Conservation (phyloP, 2,329 filamentous ascomycete species). For the Paradendryphiella salina region DNA sequence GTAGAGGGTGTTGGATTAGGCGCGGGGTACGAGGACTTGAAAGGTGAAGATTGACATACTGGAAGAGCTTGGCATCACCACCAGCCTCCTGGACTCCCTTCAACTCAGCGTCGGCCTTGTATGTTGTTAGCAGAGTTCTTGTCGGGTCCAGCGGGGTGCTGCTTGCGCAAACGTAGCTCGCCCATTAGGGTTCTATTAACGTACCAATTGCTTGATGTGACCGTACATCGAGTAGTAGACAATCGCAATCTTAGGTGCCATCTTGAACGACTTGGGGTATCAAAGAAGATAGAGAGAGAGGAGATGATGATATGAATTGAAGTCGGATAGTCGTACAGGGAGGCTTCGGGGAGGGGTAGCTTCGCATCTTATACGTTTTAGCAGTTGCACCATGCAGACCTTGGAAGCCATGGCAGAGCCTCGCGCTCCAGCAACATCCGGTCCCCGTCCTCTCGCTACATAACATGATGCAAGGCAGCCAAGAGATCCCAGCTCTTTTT, state of each 20-base stretch:
- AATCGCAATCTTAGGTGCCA: constrained; percentile 92
- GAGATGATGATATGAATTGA: not conserved
- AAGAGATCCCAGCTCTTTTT: too few relatives aligned
- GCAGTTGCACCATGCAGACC: not conserved
- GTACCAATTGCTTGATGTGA: constrained; percentile 41
- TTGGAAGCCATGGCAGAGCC: not conserved
- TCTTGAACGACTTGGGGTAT: constrained; percentile 46
- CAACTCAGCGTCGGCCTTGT: constrained; percentile 86
- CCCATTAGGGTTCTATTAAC: constrained; percentile 9
- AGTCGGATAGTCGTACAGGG: not conserved
- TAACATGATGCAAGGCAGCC: constrained; percentile 1
- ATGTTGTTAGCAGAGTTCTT: not conserved
- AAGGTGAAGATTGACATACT: constrained; percentile 56
- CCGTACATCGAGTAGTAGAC: constrained; percentile 62
- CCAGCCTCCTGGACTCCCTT: constrained; percentile 86
- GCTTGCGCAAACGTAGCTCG: not conserved
- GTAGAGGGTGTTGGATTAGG: not conserved
- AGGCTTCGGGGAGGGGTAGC: not conserved
- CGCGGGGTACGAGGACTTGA: not conserved
- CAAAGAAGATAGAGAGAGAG: constrained; percentile 7
- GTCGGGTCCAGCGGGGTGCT: not conserved
- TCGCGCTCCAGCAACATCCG: not conserved
- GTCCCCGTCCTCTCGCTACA: constrained; percentile 1
- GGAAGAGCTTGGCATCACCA: constrained; percentile 78
- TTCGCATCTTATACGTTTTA: constrained; percentile 1